phyloP scores from a whole-genome alignment of 2,329 filamentous ascomycete species.

The Calonectria hongkongensis region DNA sequence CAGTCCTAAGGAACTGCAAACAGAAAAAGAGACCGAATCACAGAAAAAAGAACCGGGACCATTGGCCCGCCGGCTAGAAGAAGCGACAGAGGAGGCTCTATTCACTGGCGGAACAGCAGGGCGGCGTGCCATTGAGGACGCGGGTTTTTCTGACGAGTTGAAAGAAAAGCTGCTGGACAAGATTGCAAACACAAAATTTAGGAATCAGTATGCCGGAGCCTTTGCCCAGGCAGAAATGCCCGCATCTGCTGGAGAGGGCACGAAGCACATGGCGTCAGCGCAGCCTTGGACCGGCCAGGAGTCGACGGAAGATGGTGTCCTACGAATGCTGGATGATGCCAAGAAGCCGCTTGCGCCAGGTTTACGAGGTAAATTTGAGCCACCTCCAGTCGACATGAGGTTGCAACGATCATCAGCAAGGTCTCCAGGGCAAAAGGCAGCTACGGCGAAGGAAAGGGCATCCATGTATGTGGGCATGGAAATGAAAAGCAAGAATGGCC shows the following conservation, averaged over 20 bases:
- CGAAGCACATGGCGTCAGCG: slow-evolving; percentile 79
- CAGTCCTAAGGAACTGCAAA: slow-evolving; percentile 25
- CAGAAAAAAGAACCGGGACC: slow-evolving; percentile 60
- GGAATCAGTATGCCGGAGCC: slow-evolving; percentile 68
- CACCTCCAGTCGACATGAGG: slow-evolving; percentile 72
- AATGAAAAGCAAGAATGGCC: slow-evolving; percentile 66
- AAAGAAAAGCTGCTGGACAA: slow-evolving; percentile 75
- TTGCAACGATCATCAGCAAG: slow-evolving; percentile 63
- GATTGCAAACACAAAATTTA: slow-evolving; percentile 73
- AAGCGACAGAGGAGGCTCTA: slow-evolving; percentile 79
- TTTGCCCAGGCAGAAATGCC: slow-evolving; percentile 70
- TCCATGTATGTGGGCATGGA: slow-evolving; percentile 70
- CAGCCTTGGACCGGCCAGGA: slow-evolving; percentile 88
- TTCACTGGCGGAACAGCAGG: slow-evolving; percentile 75
- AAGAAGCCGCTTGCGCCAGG: slow-evolving; percentile 79
- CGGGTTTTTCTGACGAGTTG: slow-evolving; percentile 78
- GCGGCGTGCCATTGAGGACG: slow-evolving; percentile 75
- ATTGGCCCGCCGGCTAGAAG: slow-evolving; percentile 74
- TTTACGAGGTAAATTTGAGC: slow-evolving; percentile 67
- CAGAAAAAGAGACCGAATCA: slow-evolving; percentile 22
- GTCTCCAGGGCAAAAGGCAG: slow-evolving; percentile 68
- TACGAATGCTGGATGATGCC: slow-evolving; percentile 90
- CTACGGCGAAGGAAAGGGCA: slow-evolving; percentile 75
- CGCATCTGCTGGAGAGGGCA: slow-evolving; percentile 79
- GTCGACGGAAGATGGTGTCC: slow-evolving; percentile 81